Base-by-base conservation (phyloP, 192 early-diverging fungal species). In the Coemansia sp. region DNA sequence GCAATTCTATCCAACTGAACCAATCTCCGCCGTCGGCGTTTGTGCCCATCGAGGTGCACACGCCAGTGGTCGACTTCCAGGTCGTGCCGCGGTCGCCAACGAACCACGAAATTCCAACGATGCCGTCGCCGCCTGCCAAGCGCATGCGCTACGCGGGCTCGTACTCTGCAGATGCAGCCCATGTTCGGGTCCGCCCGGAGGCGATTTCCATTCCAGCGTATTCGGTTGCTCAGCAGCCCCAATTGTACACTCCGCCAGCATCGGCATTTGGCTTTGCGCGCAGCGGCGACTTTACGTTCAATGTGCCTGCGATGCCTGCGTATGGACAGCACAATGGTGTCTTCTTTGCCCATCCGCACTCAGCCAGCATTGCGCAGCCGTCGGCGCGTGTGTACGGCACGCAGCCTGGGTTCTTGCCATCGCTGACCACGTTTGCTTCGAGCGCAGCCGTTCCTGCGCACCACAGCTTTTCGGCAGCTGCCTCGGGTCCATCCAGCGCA, bases 31-130 rank as follows among this genome's bases (percentile, higher is more conserved):
- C 27, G 25, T 58, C 62, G 19, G 60, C 56, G 38, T 65, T 59
- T 29, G 27, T 53, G 11, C 19, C 49, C 2, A 23, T 38, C 14
- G 71, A 67, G 12, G 14, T 64, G 21, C 49, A 47, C 57, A 65
- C 69, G 54, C 72, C 77, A 1, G 65, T 38, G 27, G 47, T 55
- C 14, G 72, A 74, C 21, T 29, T 65, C 54, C 77, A 80, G 72
- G 69, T 80, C n/a, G 72, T 80, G 37, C 77, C 53, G 53, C 53
- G 71, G 12, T 79, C 76, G 58, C 76, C 76, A 2, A n/a, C 7
- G 35, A 15, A 17, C 37, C 56, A 58, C 22, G 56, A 19, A 9
- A 32, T 38, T 0, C 56, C 56, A 12, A 9, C 22, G 56, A 29
- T 73, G 45, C 63, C 67, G 10, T 66, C 77, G 47, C 72, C 77